Evolutionary conservation across 2,329 filamentous ascomycete species (phyloP).

Genomic region (Trichoderma afroharzianum): DNA sequence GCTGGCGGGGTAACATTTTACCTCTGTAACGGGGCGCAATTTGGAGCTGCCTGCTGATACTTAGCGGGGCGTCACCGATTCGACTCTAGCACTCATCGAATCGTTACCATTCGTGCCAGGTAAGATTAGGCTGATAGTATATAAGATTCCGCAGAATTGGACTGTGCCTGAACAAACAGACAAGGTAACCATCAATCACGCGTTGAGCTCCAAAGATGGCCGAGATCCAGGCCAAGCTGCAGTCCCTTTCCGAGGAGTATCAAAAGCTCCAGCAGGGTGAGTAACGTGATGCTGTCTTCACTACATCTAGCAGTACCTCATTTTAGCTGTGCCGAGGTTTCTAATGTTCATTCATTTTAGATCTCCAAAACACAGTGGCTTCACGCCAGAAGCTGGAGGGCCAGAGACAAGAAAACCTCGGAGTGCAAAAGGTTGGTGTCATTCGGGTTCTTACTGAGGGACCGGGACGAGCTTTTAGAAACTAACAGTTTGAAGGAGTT

Average conservation of each 20-base stretch:
- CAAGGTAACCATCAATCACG: background rate
- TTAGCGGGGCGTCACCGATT: conserved; percentile 16
- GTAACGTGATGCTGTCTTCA: conserved; percentile 17
- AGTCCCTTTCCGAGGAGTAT: conserved; percentile 82
- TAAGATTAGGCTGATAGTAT: conserved; percentile 10
- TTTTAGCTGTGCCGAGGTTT: background rate
- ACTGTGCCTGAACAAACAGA: background rate
- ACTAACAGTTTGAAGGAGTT: conserved; percentile 64
- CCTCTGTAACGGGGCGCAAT: conserved; percentile 17
- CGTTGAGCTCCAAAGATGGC: conserved; percentile 49
- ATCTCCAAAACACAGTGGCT: conserved; percentile 71
- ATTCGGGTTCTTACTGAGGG: too few species aligned
- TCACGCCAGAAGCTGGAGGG: conserved; percentile 89
- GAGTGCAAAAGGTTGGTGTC: conserved; percentile 69
- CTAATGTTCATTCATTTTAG: conserved; percentile 43
- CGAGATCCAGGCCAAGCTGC: conserved; percentile 71
- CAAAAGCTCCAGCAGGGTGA: conserved; percentile 80
- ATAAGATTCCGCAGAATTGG: background rate
- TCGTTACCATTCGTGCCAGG: background rate
- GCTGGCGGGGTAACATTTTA: conserved; percentile 20
- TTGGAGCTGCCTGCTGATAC: conserved; percentile 7
- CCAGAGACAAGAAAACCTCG: conserved; percentile 87
- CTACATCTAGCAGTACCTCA: background rate
- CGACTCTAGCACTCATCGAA: conserved; percentile 1
- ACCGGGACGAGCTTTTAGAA: background rate